Evolutionary conservation across 192 early-diverging fungal genomes (phyloP), one percentile per base, ranked within the genome.

Genomic region (Phlyctochytrium planicorne): DNA sequence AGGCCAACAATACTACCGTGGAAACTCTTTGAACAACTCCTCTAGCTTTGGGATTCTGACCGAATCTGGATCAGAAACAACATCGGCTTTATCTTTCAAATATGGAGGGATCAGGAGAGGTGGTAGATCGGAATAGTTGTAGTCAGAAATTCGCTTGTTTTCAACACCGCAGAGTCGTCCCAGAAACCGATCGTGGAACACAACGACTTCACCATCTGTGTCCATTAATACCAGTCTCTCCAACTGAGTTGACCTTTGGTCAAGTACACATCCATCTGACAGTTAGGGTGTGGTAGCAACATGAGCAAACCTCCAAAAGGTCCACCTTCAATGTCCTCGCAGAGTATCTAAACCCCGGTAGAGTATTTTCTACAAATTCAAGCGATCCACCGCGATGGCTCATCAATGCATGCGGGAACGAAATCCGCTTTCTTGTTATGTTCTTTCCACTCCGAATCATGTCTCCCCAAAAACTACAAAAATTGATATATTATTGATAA

Each of bases 291-390:
- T n/a, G n/a, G n/a, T n/a, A n/a, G n/a, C n/a, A n/a, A n/a, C 14
- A 30, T 16, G 23, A 20, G 14, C 23, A 6, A 3, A 53, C 53
- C 53, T 66, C 81, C 34, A 79, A 52, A 60, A 82, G 37, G 52
- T 77, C 75, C 10, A 59, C 81, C 30, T 63, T 65, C 0, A 76
- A 53, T n/a, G 35, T 40, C 3, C 57, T 61, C 0, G 78, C 82
- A 29, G 77, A 79, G 52, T 75, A 68, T 34, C 82, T 30, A 59
- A 84, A 84, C 1, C 61, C 78, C 16, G 78, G 63, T 3, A 83
- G 27, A 0, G 82, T 80, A 62, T 83, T 83, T 53, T 83, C 82
- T 2, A 83, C 75, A 29, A 40, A 50, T 53, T 83, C 82, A 53
- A 75, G 68, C 31, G 65, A 69, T 23, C 82, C 82, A 20, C 82